Percentiles rank a stretch among this genome's conserved stretches.
Conservation (phyloP, 2,329 filamentous ascomycete genomes). For the Fusarium musae region DNA sequence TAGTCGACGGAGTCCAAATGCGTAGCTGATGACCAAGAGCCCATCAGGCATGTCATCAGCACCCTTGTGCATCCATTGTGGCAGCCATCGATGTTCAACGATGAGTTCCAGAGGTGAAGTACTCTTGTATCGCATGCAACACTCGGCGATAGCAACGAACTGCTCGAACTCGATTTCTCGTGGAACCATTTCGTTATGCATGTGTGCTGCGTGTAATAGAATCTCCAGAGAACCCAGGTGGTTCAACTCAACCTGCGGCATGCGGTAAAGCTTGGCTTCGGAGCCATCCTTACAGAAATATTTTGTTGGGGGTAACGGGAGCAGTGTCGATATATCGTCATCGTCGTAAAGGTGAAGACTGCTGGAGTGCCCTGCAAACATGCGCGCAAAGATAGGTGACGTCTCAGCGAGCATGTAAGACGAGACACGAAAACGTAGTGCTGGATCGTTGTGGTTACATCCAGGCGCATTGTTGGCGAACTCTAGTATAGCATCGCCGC, state of each 20-base stretch:
- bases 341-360: slow-evolving; percentile 50
- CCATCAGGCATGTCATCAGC: slow-evolving; percentile 62
- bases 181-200: slow-evolving; percentile 59
- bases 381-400: slow-evolving; percentile 62
- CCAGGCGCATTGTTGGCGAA: slow-evolving; percentile 58
- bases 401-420: slow-evolving; percentile 62
- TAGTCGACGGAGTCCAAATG: slow-evolving; percentile 60
- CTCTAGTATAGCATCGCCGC: slow-evolving; percentile 63
- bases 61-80: slow-evolving; percentile 61
- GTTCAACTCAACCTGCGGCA: slow-evolving; percentile 63
- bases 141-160: slow-evolving; percentile 64
- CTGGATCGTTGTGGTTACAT: slow-evolving; percentile 48
- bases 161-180: slow-evolving; percentile 58
- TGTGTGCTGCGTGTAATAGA: slow-evolving; percentile 62
- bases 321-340: slow-evolving; percentile 49
- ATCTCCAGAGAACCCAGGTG: slow-evolving; percentile 55
- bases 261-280: slow-evolving; percentile 60
- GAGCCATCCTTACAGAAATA: slow-evolving; percentile 57
- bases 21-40: slow-evolving; percentile 63
- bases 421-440: slow-evolving; percentile 62
- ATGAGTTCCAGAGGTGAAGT: slow-evolving; percentile 62
- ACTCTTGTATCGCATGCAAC: slow-evolving; percentile 61
- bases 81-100: slow-evolving; percentile 64
- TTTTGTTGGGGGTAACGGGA: slow-evolving; percentile 50
- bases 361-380: slow-evolving; percentile 53